Evolutionary conservation across 192 early-diverging fungal genomes (phyloP).

Genomic region (Gonapodya sp.): DNA sequence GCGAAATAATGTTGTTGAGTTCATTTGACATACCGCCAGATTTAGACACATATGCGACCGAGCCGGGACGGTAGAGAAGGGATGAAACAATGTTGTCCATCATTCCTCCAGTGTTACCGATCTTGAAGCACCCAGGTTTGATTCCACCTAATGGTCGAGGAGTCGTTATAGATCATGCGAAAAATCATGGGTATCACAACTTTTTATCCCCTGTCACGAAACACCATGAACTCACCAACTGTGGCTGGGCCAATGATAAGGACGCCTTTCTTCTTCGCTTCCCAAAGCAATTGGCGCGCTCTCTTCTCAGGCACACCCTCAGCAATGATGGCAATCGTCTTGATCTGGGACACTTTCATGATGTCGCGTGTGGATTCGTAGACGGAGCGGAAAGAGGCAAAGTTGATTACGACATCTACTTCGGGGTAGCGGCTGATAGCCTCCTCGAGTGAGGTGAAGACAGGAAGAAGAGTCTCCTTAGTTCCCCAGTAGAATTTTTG

Average conservation of each 20-base stretch:
- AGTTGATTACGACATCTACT: slow-evolving; percentile 92
- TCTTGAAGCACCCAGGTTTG: slow-evolving; percentile 99
- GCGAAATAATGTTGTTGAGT: slow-evolving; percentile 97
- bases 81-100: slow-evolving; percentile 99
- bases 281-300: slow-evolving; percentile 80
- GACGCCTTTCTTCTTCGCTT: slow-evolving; percentile 68
- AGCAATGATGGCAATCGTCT: slow-evolving; percentile 93
- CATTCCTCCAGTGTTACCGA: slow-evolving; percentile 99
- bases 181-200: no score
- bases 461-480: slow-evolving; percentile 89
- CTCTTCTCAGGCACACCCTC: slow-evolving; percentile 97
- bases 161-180: no score
- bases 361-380: slow-evolving; percentile 80
- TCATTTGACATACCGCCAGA: slow-evolving; percentile 99
- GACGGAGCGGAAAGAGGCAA: slow-evolving; percentile 88
- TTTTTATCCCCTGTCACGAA: no score
- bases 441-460: slow-evolving; percentile 80
- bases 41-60: slow-evolving; percentile 97
- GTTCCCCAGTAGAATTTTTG: slow-evolving; percentile 99
- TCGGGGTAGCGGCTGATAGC: slow-evolving; percentile 79
- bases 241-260: slow-evolving; percentile 95
- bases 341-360: slow-evolving; percentile 73
- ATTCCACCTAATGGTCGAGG: no score
- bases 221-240: slow-evolving; percentile 41
- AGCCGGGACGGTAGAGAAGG: slow-evolving; percentile 93